Evolutionary conservation across 495 filamentous ascomycete species (phyloP).

Genomic region (Pyronema domesticum): DNA sequence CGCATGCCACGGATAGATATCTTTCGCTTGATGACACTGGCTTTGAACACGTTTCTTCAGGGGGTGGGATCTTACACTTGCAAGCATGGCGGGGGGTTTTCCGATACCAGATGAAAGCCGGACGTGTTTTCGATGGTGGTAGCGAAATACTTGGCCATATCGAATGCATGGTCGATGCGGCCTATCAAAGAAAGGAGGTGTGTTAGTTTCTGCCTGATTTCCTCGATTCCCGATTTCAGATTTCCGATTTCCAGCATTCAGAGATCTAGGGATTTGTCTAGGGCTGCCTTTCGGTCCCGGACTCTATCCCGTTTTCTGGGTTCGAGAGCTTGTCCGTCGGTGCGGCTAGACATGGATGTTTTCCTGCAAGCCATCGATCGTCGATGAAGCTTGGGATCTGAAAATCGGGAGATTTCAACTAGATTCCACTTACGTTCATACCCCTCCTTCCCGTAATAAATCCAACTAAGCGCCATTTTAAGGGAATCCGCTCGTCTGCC

Average conservation of each 20-base stretch:
- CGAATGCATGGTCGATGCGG: slow-evolving; percentile 53
- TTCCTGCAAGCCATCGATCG: background rate
- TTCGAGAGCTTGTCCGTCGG: background rate
- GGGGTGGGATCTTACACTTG: slow-evolving; percentile 39
- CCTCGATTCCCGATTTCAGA: background rate
- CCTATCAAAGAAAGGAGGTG: slow-evolving; percentile 25
- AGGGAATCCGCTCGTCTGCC: slow-evolving; percentile 69
- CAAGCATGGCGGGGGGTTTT: slow-evolving; percentile 67
- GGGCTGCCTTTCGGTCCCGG: too few species aligned
- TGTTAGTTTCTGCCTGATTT: slow-evolving; percentile 2
- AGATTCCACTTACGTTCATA: slow-evolving; percentile 17
- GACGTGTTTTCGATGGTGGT: slow-evolving; percentile 32
- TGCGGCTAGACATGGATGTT: background rate
- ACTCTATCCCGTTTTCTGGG: too few species aligned
- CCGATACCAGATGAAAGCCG: slow-evolving; percentile 53
- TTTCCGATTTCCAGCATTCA: too few species aligned
- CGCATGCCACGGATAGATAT: too few species aligned
- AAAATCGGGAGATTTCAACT: slow-evolving; percentile 7
- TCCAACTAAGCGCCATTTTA: slow-evolving; percentile 74
- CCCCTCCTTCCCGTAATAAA: slow-evolving; percentile 60
- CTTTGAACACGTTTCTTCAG: too few species aligned
- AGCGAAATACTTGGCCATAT: slow-evolving; percentile 46
- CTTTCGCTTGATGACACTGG: too few species aligned
- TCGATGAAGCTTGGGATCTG: background rate
- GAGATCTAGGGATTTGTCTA: too few species aligned